These are phyloP conservation scores for Pseudotsuga menziesii DNA, from an alignment of 75 land plant species.

Conservation along the genomic window DNA sequence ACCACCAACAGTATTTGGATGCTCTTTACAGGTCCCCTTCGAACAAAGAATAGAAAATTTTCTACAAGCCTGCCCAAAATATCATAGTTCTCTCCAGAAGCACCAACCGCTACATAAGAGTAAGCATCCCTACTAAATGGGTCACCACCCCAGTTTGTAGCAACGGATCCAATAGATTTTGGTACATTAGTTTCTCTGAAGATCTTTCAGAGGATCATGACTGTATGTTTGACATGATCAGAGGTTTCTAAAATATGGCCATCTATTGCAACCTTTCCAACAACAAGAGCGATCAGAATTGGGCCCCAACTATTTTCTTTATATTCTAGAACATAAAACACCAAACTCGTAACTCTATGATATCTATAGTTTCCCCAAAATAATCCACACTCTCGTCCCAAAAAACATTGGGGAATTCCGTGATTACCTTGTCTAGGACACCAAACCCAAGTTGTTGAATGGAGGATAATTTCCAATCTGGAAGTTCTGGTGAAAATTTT, in stretches of 20 bases:
- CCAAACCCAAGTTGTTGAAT: conserved; percentile 88
- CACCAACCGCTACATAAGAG: conserved; percentile 86
- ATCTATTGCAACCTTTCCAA: conserved; percentile 86
- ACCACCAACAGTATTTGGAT: conserved; percentile 97
- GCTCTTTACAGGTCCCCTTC: conserved; percentile 99
- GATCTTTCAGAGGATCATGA: conserved; percentile 61
- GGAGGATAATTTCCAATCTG: conserved; percentile 72
- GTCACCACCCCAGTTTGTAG: conserved; percentile 93
- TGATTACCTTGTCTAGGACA: conserved; percentile 73
- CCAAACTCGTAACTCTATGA: conserved; percentile 52
- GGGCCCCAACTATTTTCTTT: conserved; percentile 81
- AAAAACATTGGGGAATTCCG: conserved; percentile 81
- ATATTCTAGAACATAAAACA: conserved; percentile 99
- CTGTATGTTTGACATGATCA: conserved; percentile 71
- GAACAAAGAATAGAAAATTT: conserved; percentile 87
- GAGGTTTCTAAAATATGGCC: conserved; percentile 48
- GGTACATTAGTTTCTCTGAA: conserved; percentile 78
- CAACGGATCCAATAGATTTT: conserved; percentile 73
- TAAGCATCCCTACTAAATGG: conserved; percentile 83
- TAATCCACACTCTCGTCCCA: conserved; percentile 93
- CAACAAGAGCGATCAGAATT: conserved; percentile 85
- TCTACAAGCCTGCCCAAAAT: conserved; percentile 80
- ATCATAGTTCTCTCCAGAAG: conserved; percentile 81
- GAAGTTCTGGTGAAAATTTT: conserved; percentile 69
- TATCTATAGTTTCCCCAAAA: conserved; percentile 92